phyloP scores from a whole-genome alignment of 2,329 filamentous ascomycete genomes.

The Huntiella savannae region DNA sequence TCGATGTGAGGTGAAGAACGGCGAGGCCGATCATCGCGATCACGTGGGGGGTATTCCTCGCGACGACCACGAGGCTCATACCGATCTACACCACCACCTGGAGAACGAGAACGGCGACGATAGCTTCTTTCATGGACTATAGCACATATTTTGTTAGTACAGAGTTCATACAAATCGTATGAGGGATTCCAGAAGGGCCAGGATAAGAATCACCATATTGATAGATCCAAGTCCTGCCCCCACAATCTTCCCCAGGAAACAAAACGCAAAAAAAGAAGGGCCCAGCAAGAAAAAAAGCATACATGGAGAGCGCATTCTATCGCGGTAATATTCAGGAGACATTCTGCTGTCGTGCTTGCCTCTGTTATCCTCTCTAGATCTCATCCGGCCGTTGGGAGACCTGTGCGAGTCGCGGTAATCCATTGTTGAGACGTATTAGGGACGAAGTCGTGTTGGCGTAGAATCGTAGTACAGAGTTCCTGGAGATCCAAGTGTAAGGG shows the following conservation, averaged over 20 bases:
- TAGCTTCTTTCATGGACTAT: constrained; percentile 37
- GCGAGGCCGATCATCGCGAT: constrained; percentile 33
- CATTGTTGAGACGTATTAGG: constrained; percentile 21
- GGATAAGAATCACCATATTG: neutral
- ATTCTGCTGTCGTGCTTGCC: constrained; percentile 29
- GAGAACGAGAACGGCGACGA: constrained; percentile 47
- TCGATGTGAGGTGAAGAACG: constrained; percentile 57
- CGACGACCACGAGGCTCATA: constrained; percentile 50
- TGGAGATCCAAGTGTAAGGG: constrained; percentile 15
- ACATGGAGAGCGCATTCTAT: constrained; percentile 54
- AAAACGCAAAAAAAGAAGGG: constrained; percentile 1
- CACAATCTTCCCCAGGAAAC: neutral
- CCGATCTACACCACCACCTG: constrained; percentile 44
- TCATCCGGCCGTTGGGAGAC: constrained; percentile 35
- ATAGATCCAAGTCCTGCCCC: neutral
- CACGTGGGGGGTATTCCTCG: constrained; percentile 42
- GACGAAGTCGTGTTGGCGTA: constrained; percentile 5
- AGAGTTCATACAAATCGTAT: neutral
- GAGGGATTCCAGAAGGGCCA: neutral
- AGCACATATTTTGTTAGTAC: constrained; percentile 8
- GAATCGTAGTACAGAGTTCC: constrained; percentile 11
- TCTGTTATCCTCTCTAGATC: constrained; percentile 31
- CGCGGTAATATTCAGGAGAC: constrained; percentile 22
- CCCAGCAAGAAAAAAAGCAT: constrained; percentile 20
- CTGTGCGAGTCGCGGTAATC: constrained; percentile 36